phyloP scores from a whole-genome alignment of 371 early-diverging fungal genomes.

The Capniomyces stellatus region DNA sequence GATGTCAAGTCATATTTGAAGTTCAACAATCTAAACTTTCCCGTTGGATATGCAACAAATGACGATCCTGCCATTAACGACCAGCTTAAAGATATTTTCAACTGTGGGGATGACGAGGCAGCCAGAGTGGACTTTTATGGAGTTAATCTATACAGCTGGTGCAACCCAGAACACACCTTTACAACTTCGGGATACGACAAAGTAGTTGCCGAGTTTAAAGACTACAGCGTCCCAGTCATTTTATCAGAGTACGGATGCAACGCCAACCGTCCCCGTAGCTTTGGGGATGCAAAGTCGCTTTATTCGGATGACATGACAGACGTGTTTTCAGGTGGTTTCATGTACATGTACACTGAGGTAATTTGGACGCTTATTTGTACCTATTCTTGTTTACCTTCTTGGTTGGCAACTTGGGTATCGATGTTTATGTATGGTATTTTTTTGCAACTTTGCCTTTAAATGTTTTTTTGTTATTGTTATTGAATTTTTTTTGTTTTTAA shows the following conservation, averaged over 20 bases:
- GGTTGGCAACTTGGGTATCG: no score
- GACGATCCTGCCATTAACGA: constrained; percentile 42
- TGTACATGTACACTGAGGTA: constrained; percentile 52
- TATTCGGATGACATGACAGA: constrained; percentile 40
- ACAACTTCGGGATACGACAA: constrained; percentile 4
- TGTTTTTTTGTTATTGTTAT: no score
- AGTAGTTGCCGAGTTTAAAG: background rate
- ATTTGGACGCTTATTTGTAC: no score
- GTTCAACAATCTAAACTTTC: constrained; percentile 22
- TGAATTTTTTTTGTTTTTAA: no score
- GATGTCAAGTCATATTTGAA: constrained; percentile 38
- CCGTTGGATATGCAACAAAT: constrained; percentile 53
- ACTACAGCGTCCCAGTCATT: constrained; percentile 9
- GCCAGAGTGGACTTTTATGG: constrained; percentile 43
- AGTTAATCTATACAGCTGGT: constrained; percentile 11
- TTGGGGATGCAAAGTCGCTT: constrained; percentile 22
- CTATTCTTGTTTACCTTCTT: no score
- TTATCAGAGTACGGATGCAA: constrained; percentile 14
- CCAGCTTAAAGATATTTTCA: constrained; percentile 37
- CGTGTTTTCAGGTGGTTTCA: constrained; percentile 46
- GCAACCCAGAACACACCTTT: constrained; percentile 2
- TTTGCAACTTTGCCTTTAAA: no score
- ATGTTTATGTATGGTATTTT: no score
- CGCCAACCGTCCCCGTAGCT: constrained; percentile 6
- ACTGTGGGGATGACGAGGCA: constrained; percentile 34